Percentiles rank a stretch among this genome's conserved stretches.
These are phyloP conservation scores for Nakazawaea populi DNA, from an alignment of 805 yeast species.

Conservation along the genomic window DNA sequence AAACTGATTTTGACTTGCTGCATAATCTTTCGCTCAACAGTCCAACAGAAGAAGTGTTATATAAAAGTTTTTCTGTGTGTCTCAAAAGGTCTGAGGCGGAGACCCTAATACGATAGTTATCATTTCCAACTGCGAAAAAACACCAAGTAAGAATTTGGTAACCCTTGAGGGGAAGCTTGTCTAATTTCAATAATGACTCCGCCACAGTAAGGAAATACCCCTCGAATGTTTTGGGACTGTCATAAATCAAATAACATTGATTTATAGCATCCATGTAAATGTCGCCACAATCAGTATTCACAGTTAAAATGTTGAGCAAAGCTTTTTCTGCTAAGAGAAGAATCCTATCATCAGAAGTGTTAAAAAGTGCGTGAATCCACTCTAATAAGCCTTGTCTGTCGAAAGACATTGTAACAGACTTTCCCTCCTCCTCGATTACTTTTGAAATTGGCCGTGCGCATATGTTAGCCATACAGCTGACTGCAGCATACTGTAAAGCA, in stretches of 20 bases:
- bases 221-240: conserved; percentile 46
- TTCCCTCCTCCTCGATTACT: conserved; percentile 37
- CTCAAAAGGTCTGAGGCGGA: conserved; percentile 70
- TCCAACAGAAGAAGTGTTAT: conserved; percentile 46
- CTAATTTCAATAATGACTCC: conserved; percentile 50
- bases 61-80: conserved; percentile 55
- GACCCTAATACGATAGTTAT: conserved; percentile 57
- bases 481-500: conserved; percentile 61
- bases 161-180: conserved; percentile 44
- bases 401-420: conserved; percentile 54
- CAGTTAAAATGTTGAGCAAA: conserved; percentile 54
- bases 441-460: conserved; percentile 69
- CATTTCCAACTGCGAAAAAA: conserved; percentile 73
- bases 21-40: conserved; percentile 65
- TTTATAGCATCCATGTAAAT: conserved; percentile 53
- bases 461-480: conserved; percentile 80
- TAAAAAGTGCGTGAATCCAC: conserved; percentile 78
- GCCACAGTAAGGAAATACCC: conserved; percentile 70
- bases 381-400: conserved; percentile 60
- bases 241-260: conserved; percentile 63
- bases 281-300: conserved; percentile 50
- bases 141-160: conserved; percentile 72
- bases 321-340: conserved; percentile 67
- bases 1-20: conserved; percentile 74
- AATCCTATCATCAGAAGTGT: conserved; percentile 49